Evolutionary conservation across 2,329 filamentous ascomycete species (phyloP).

Genomic region (Diplodia corticola): DNA sequence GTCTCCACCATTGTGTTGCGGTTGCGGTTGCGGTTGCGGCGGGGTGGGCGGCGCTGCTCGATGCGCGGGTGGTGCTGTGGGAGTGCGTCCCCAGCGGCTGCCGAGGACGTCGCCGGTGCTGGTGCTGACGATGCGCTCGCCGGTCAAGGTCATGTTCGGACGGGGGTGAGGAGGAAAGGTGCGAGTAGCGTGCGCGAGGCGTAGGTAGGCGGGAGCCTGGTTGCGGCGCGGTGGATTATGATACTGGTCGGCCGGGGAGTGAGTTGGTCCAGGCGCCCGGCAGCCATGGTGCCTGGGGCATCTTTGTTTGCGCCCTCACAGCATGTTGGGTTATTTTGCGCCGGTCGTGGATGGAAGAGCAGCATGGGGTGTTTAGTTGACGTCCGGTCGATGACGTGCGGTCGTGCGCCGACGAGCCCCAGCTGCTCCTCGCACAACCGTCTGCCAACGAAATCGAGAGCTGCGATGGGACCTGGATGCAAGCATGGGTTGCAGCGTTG

Average conservation of each 20-base stretch:
- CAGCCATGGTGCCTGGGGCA: not conserved
- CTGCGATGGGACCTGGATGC: not conserved
- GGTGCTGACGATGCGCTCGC: conserved; percentile 16
- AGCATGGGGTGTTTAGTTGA: not conserved
- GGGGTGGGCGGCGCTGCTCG: not conserved
- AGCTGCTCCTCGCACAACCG: not conserved
- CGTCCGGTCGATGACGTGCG: not conserved
- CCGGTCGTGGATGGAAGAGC: not conserved
- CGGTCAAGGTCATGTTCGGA: not conserved
- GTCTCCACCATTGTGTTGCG: not conserved
- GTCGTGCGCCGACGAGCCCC: not conserved
- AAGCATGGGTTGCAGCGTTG: not conserved
- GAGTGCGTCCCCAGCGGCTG: not conserved
- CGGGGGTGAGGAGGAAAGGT: not conserved
- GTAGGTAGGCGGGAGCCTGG: not conserved
- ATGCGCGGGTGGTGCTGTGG: not conserved
- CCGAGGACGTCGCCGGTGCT: conserved; percentile 7
- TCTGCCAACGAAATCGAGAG: not conserved
- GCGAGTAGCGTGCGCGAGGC: no score
- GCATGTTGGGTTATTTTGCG: not conserved
- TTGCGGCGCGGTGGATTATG: not conserved
- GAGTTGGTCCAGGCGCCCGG: not conserved
- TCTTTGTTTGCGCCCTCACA: not conserved
- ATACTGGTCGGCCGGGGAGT: not conserved
- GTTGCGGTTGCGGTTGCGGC: not conserved